Evolutionary conservation across 2,329 filamentous ascomycete genomes (phyloP).

Genomic region (Trichophyton equinum): DNA sequence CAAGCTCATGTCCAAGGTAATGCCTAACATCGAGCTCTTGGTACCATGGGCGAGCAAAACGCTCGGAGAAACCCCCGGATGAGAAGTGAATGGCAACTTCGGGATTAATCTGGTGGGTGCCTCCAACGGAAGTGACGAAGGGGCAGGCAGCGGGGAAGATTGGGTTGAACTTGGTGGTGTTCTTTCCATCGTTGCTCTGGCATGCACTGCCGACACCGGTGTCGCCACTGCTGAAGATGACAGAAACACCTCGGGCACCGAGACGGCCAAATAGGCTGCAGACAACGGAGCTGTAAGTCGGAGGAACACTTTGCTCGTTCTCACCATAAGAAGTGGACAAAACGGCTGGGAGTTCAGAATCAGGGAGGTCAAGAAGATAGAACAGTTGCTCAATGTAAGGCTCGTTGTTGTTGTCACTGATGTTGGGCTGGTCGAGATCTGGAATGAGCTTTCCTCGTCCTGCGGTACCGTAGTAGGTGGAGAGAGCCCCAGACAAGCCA

Average conservation of each 20-base stretch:
- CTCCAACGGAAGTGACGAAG: slow-evolving; percentile 51
- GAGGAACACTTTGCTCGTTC: slow-evolving; percentile 50
- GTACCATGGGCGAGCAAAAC: slow-evolving; percentile 37
- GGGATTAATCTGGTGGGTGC: slow-evolving; percentile 41
- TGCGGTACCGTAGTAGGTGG: slow-evolving; percentile 47
- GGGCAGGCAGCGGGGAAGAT: slow-evolving; percentile 47
- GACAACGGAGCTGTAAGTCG: slow-evolving; percentile 47
- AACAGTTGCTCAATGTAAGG: slow-evolving; percentile 53
- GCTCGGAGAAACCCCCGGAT: slow-evolving; percentile 37
- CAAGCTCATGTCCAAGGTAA: slow-evolving; percentile 32
- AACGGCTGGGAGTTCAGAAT: slow-evolving; percentile 47
- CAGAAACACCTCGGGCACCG: slow-evolving; percentile 53
- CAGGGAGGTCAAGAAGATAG: slow-evolving; percentile 47
- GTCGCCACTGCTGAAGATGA: slow-evolving; percentile 54
- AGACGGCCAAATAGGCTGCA: slow-evolving; percentile 53
- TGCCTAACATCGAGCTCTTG: slow-evolving; percentile 33
- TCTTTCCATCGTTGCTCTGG: slow-evolving; percentile 43
- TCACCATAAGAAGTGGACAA: slow-evolving; percentile 60
- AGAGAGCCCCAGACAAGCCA: slow-evolving; percentile 42
- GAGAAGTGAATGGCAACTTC: slow-evolving; percentile 45
- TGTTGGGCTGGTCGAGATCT: slow-evolving; percentile 32
- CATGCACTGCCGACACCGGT: slow-evolving; percentile 45
- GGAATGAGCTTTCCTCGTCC: slow-evolving; percentile 42
- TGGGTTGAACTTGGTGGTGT: slow-evolving; percentile 40
- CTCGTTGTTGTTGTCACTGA: slow-evolving; percentile 44